Conservation (phyloP, 306 rosid genomes). For the Cucurbita ficifolia region DNA sequence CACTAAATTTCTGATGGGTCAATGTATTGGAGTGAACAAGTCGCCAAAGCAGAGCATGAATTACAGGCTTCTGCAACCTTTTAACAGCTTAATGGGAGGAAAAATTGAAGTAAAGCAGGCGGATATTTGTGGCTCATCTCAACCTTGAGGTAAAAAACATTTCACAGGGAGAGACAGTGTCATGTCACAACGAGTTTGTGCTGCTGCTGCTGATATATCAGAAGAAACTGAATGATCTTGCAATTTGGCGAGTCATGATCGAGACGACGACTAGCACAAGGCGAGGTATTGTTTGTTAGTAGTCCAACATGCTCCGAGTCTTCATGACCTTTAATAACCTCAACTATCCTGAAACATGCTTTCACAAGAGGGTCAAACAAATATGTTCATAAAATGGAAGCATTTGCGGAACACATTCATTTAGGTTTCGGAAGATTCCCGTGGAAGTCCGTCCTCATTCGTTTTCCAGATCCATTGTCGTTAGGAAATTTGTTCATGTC, state of each 20-base stretch:
- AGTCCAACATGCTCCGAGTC: background rate
- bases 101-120: background rate
- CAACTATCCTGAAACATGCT: conserved; percentile 12
- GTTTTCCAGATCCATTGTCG: conserved; percentile 64
- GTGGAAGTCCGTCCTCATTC: conserved; percentile 70
- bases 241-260: background rate
- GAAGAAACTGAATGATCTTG: conserved; percentile 4
- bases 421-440: conserved; percentile 66
- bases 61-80: background rate
- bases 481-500: conserved; percentile 41
- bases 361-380: conserved; percentile 19
- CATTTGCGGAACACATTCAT: conserved; percentile 78
- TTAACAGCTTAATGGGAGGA: background rate
- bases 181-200: background rate
- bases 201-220: background rate
- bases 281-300: background rate
- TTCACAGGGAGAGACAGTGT: too few relatives aligned
- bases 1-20: background rate
- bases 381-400: conserved; percentile 65
- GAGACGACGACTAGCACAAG: background rate
- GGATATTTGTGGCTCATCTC: background rate
- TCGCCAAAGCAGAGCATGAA: background rate
- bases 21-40: background rate
- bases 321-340: background rate
- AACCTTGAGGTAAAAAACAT: background rate